Evolutionary conservation across 768 basidiomycete genomes (phyloP), one percentile per base, ranked within the genome.

Genomic region (Boletus subparvulus): DNA sequence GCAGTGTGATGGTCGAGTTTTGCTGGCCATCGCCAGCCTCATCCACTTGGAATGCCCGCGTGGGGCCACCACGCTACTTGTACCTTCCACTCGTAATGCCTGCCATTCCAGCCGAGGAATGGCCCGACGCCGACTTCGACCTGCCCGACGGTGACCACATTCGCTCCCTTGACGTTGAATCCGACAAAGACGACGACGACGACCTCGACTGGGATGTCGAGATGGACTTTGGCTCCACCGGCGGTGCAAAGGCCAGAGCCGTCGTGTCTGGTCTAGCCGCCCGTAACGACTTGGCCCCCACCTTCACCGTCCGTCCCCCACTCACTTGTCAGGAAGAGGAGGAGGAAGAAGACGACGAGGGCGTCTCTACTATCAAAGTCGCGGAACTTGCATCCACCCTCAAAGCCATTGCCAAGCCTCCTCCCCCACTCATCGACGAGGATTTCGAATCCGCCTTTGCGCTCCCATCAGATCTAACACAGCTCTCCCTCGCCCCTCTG

Each of bases 91-190:
- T 7, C 36, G 16, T 32, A 40, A 90, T 90, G 87, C 70, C 78
- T 54, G 74, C 86, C 49, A 76, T 85, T 40, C 83, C 82, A 37
- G 82, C 86, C 60, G 90, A 93, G 73, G 89, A 92, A 76, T 93
- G 91, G 90, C 80, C 83, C 43, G 91, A 93, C 72, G 87, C 88
- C 59, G 91, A 93, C 74, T 92, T 93, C 68, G 91, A 92, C 69
- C 76, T 93, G 21, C 86, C 88, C 52, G 91, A 93, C 47, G 90
- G 83, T 42, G 82, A 82, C 47, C 77, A 83, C 47, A 80, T 90
- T 50, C 83, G 86, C 62, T 72, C 86, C 37, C 79, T 79, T 26
- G 81, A 78, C 61, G 72, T 74, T 17, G 81, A 82, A 60, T 80
- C 80, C 21, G 86, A 88, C 77, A 87, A 80, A 73, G 84, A 85